phyloP scores from a whole-genome alignment of 1,284 basidiomycete genomes.

The Salmacisia buchloeana region DNA sequence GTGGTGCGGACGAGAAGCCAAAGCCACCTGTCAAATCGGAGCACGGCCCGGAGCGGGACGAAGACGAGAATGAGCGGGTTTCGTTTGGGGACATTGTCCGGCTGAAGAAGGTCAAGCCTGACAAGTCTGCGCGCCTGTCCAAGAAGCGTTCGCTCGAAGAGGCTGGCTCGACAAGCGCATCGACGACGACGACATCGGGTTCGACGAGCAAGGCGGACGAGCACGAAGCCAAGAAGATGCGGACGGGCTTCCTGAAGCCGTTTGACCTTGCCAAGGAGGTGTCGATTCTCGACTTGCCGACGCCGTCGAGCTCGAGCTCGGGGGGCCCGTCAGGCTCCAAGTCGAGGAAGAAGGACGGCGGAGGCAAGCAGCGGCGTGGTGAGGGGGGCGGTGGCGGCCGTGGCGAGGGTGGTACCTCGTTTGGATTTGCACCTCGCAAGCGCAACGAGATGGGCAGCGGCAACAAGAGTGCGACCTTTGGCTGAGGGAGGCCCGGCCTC shows the following conservation, averaged over 20 bases:
- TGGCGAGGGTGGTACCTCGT: neutral
- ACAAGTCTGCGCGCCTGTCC: neutral
- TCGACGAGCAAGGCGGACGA: neutral
- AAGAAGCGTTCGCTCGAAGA: conserved; percentile 1
- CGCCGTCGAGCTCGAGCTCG: neutral
- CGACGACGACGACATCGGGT: neutral
- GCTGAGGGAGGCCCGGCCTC: neutral
- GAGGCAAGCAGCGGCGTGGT: neutral
- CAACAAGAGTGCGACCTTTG: conserved; percentile 10
- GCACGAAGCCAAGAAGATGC: neutral
- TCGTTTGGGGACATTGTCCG: neutral
- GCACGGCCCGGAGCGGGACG: neutral
- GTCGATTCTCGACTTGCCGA: neutral
- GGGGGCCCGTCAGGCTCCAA: neutral
- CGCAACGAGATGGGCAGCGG: conserved; percentile 12
- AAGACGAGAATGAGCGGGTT: neutral
- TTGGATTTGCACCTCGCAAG: conserved; percentile 10
- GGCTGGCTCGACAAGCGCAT: neutral
- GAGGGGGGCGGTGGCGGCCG: neutral
- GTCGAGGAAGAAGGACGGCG: neutral
- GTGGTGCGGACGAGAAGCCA: neutral
- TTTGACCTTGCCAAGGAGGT: conserved; percentile 1
- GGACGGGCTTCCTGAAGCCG: neutral
- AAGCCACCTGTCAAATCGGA: neutral
- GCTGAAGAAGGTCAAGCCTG: conserved; percentile 1